Percentiles rank a stretch among this genome's conserved stretches.
These are phyloP conservation scores for Eucalyptus cloeziana DNA, from an alignment of 345 rosid species.

Conservation along the genomic window DNA sequence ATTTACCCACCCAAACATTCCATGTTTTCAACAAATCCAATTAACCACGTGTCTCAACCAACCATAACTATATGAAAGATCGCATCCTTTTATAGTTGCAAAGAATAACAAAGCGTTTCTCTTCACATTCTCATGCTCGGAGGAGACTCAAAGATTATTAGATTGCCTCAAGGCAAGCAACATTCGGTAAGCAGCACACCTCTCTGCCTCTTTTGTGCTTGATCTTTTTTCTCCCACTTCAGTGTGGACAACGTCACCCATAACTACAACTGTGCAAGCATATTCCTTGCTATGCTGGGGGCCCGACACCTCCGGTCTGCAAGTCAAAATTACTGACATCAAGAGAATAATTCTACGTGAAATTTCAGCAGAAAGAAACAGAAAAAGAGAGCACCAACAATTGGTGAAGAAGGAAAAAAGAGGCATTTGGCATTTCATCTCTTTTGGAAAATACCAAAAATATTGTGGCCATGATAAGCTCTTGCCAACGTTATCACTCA, in stretches of 20 bases:
- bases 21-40: background rate
- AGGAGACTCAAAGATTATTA: conserved; percentile 1
- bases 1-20: background rate
- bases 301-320: conserved; percentile 41
- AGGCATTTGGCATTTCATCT: background rate
- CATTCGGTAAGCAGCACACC: conserved; percentile 49
- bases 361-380: background rate
- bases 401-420: background rate
- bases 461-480: background rate
- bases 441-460: background rate
- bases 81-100: background rate
- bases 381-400: background rate
- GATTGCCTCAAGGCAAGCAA: conserved; percentile 22
- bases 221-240: conserved; percentile 40
- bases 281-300: conserved; percentile 29
- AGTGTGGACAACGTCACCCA: conserved; percentile 5
- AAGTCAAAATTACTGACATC: background rate
- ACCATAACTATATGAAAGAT: background rate
- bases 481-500: background rate
- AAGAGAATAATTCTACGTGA: background rate
- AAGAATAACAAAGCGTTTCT: background rate
- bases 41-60: background rate
- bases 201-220: conserved; percentile 41
- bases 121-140: background rate
- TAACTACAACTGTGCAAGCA: conserved; percentile 36